Base-by-base conservation (phyloP, 305 asterid genomes). In the Fraxinus baroniana region DNA sequence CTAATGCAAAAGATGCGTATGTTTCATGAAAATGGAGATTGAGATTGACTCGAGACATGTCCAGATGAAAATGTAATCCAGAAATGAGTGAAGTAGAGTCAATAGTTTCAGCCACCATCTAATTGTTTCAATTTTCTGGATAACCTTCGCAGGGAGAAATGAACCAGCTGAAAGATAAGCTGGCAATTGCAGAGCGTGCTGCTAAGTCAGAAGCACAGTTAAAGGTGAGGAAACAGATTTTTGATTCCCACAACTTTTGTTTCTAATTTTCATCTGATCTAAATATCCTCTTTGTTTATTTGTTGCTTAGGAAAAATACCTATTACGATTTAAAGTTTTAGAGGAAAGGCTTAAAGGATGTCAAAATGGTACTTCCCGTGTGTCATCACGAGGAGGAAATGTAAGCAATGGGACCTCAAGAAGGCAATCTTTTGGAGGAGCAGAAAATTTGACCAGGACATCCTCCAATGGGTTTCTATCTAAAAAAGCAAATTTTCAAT, bases 131-230 rank as follows among this genome's bases (percentile, higher is more conserved):
- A 35, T 26, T 49, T 60, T 75, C 75, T 78, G 36, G 74, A 44
- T 52, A 20, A 62, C 32, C 17, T 73, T 55, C 10, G 80, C 82
- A 95, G 98, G 98, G 95, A 83, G 99, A 94, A 87, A 89, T 95
- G 92, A 98, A 95, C 83, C 95, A 92, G 87, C 91, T 95, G 77
- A 94, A 90, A 87, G 94, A 92, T 84, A 93, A 93, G 85, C 91
- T 95, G 82, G 90, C 93, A 49, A 81, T 91, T 81, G 97, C 95
- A 57, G 99, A 95, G 77, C 97, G 99, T 83, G 93, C 98, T 70
- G 95, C 98, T 79, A 95, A 94, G 89, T 88, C 96, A 81, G 99
- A 95, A 89, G 95, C 95, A 83, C 97, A 93, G 78, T 64, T 95
- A 86, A 95, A 95, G 92, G 98, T 95, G 81, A 90, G 91, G 60